Evolutionary conservation across 2,329 filamentous ascomycete genomes (phyloP), one percentile per base, ranked within the genome.

Genomic region (Dendryphion nanum): DNA sequence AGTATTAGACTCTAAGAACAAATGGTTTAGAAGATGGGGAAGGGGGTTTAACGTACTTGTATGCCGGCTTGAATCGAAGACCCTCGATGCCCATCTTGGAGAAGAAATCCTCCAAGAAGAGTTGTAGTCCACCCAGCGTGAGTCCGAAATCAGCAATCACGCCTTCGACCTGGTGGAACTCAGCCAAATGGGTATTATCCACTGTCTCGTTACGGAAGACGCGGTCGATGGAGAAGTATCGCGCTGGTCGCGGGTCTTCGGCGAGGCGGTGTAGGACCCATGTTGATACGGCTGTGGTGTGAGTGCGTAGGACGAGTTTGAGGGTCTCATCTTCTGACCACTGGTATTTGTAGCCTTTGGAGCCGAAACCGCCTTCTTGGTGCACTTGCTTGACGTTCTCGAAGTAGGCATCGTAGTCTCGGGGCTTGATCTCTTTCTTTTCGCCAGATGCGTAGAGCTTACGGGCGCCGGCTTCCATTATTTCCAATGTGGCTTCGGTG

Each of bases 111-210:
- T 91, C 85, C 78, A 97, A 90, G 74, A 97, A 88, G 71, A 81
- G 88, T 76, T 96, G 95, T 41, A 97, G 75, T 32, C 90, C 93
- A 51, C 93, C 93, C 14, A 97, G 79, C 1, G 91, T 94, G 46
- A 98, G 76, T 23, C 85, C 86, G 66, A 95, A 97, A 70, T 98
- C 93, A 18, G 93, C 93, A 70, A 98, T 97, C 35, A 98, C 91
- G 68, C 93, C 93, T 71, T 98, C 93, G 21, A 97, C 88, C 66
- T 98, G 93, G 72, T 98, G 93, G 77, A 98, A 98, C 69, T 98
- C 93, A 26, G 89, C 90, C 59, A 98, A 71, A 75, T 98, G 93
- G 6, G 93, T 98, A 12, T 90, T 90, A 61, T 98, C 93, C 41
- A 98, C 90, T 3, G 89, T 89, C 71, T 98, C 93, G 68, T 98